phyloP scores from a whole-genome alignment of 495 filamentous ascomycete genomes.

The Annulohypoxylon nitens region DNA sequence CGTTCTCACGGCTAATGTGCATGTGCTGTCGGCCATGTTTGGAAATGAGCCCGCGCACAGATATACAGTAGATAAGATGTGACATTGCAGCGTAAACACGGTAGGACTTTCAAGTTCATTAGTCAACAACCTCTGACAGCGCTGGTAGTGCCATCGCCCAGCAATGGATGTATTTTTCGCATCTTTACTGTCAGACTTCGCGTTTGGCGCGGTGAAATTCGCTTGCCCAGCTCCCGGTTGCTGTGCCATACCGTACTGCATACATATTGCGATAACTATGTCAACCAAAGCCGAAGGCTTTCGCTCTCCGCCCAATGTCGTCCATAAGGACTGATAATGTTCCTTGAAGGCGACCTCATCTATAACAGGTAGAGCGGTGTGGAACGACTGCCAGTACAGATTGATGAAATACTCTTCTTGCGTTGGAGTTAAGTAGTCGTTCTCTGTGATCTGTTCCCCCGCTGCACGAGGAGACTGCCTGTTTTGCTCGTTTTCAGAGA shows the following conservation, averaged over 20 bases:
- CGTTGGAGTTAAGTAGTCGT: constrained; percentile 34
- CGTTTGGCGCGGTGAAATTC: constrained; percentile 2
- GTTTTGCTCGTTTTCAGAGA: constrained; percentile 7
- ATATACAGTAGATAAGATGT: constrained; percentile 61
- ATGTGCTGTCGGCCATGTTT: constrained; percentile 59
- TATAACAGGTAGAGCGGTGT: constrained; percentile 52
- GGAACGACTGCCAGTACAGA: constrained; percentile 62
- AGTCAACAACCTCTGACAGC: constrained; percentile 59
- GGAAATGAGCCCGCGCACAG: constrained; percentile 61
- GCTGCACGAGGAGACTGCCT: neutral
- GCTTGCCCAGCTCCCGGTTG: neutral
- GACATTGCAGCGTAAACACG: constrained; percentile 63
- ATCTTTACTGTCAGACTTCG: constrained; percentile 48
- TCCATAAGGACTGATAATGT: constrained; percentile 64
- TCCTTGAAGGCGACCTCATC: constrained; percentile 62
- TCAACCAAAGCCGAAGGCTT: constrained; percentile 66
- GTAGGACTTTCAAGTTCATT: constrained; percentile 62
- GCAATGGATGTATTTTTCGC: constrained; percentile 49
- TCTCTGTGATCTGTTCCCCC: constrained; percentile 1
- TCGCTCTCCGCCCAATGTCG: constrained; percentile 41
- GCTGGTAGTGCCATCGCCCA: constrained; percentile 57
- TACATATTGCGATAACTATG: constrained; percentile 65
- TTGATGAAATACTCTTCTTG: constrained; percentile 63
- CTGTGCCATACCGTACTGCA: constrained; percentile 59
- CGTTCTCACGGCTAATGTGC: constrained; percentile 58